Conservation (phyloP, 1,139 yeast species). For the Pneumocystis oryctolagi region DNA sequence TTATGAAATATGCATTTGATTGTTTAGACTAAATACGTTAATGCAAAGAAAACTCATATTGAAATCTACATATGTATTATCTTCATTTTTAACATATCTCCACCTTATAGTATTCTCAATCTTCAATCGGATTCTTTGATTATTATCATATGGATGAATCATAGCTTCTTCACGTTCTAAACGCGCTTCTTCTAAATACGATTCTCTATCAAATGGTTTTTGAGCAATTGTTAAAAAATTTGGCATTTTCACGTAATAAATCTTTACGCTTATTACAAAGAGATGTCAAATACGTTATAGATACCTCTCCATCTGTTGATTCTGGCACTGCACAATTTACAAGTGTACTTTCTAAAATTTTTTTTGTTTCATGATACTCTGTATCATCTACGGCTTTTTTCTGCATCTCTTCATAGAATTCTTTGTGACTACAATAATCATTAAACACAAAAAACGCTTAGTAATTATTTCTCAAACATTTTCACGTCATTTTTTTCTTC, state of each 20-base stretch:
- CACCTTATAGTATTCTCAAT: conserved; percentile 82
- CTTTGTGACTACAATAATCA: background rate
- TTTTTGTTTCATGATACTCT: background rate
- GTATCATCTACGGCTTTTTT: background rate
- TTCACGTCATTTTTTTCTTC: background rate
- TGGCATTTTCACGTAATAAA: conserved; percentile 46
- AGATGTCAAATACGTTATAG: background rate
- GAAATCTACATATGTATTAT: conserved; percentile 37
- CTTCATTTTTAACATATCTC: conserved; percentile 61
- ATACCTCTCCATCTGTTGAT: background rate
- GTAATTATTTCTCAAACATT: background rate
- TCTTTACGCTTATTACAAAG: background rate
- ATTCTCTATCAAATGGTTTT: conserved; percentile 68
- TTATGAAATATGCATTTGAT: conserved; percentile 75
- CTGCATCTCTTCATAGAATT: background rate
- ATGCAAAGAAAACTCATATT: conserved; percentile 1
- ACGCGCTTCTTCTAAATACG: conserved; percentile 34
- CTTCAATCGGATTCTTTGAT: conserved; percentile 24
- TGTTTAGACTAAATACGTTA: conserved; percentile 34
- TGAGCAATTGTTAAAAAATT: conserved; percentile 72
- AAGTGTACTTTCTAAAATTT: background rate
- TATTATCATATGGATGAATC: conserved; percentile 5
- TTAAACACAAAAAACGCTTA: no score
- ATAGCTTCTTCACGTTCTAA: conserved; percentile 14
- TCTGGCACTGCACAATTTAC: background rate